Evolutionary conservation across 163 green algal species (phyloP), one percentile per base, ranked within the genome.

Genomic region (Picocystis sp.): DNA sequence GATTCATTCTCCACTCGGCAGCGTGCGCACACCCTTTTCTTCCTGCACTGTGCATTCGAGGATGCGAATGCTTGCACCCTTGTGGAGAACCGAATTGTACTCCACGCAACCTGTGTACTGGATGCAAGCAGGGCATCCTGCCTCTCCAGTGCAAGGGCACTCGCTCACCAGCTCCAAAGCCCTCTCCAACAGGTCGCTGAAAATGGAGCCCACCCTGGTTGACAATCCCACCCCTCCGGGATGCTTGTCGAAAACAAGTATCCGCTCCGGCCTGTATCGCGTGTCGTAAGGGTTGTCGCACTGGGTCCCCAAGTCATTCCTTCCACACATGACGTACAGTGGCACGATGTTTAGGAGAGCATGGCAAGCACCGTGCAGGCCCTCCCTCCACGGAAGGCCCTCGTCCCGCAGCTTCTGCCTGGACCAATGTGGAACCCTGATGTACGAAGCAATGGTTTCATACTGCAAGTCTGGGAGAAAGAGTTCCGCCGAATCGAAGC

Each of bases 211-310:
- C 45, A 83, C 73, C 69, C 78, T 66, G 6, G 61, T 58, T 0
- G 70, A 60, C 34, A 95, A 67, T 21, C 85, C 87, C 22, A 92
- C 82, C 46, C 82, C 86, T 2, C 81, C 86, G 1, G 73, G 74
- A 51, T 94, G 75, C 49, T 78, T 82, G 72, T 97, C 88, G 59
- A 79, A 97, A 46, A 97, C 41, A 38, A 97, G 77, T 29, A 97
- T 52, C 17, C 88, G 72, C 57, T 93, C 81, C 15, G 86, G 83
- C 43, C 73, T 69, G 70, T 81, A 95, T 11, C 86, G 72, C 2
- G 77, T 79, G 64, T 87, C 78, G 52, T 88, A 86, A 0, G 81
- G 80, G 63, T 86, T 85, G 66, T 89, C 84, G 58, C 87, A 97
- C 70, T 94, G 81, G 22, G 62, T 56, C 2, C 41, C 55, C 11